Evolutionary conservation across 202 grass and related monocot species (phyloP).

Genomic region (Panicum hallii): DNA sequence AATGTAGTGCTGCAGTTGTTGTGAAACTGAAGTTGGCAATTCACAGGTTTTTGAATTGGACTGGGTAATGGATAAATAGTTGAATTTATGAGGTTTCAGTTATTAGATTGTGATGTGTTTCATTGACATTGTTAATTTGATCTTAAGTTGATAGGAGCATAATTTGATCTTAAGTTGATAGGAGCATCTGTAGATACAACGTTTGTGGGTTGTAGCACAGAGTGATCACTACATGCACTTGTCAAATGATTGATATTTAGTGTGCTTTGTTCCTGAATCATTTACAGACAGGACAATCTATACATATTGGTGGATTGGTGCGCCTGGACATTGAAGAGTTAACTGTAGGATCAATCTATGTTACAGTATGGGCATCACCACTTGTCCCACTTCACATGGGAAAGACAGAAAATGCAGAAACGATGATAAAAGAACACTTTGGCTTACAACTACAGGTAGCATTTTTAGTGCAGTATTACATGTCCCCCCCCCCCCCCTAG

Average conservation of each 20-base stretch:
- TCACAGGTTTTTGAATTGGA: neutral
- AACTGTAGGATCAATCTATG: conserved; percentile 66
- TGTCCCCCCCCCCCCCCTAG: neutral
- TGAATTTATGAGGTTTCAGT: neutral
- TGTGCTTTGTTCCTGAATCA: conserved; percentile 16
- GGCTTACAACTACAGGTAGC: conserved; percentile 80
- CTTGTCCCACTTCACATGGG: conserved; percentile 95
- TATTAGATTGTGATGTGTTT: neutral
- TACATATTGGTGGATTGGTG: conserved; percentile 80
- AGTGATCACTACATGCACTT: conserved; percentile 17
- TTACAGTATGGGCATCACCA: conserved; percentile 87
- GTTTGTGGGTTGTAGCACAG: neutral
- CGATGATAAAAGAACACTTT: conserved; percentile 70
- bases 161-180: conserved; percentile 5
- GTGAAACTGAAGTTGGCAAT: neutral
- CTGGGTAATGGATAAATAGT: neutral
- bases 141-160: neutral
- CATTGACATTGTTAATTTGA: neutral
- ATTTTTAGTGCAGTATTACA: conserved; percentile 18
- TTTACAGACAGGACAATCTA: conserved; percentile 68
- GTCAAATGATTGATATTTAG: neutral
- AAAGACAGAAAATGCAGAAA: conserved; percentile 68
- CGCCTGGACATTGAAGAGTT: conserved; percentile 74
- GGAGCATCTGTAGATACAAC: neutral
- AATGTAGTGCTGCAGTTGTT: neutral